Evolutionary conservation across 306 rosid species (phyloP), one percentile per base, ranked within the genome.

Genomic region (Urtica urens): DNA sequence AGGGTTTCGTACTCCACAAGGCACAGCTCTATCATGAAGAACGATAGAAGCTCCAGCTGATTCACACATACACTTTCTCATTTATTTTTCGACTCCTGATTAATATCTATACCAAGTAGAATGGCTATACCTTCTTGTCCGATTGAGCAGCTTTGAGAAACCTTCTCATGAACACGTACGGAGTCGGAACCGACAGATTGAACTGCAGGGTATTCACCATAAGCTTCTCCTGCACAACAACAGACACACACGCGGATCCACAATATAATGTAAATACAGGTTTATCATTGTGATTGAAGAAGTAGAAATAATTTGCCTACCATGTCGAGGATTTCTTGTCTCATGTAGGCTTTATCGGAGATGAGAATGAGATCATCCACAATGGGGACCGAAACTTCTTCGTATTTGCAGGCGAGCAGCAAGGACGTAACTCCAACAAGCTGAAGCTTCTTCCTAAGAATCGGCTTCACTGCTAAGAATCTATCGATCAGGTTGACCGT

Each of bases 21-120:
- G 72, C 90, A 86, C 14, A 86, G 78, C 63, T 86, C 94, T 27
- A 82, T 65, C 60, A 86, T 67, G 84, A 74, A 86, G 82, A 65
- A 86, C 26, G 96, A 74, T 55, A 75, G 53, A 49, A 77, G 72
- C 71, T 77, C 83, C 52, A 80, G 72, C 94, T 83, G 84, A 38
- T 62, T 51, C 67, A 70, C 15, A 28, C 54, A 35, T 46, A 71
- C 7, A 21, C 37, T 42, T 18, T 16, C 23, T 15, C 9, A 3
- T 3, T 15, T 19, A 38, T 6, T 23, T 12, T 14, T 7, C 10
- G 10, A 64, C 5, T 20, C 3, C 10, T 4, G 10, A 28, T 28
- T 28, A 28, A 52, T 37, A 13, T 7, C 3, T 34, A 8, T 15
- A 1, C n/a, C 25, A 23, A 7, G n/a, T n/a, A n/a, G n/a, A n/a